Percentiles rank a stretch among this genome's conserved stretches.
Evolutionary conservation across 2,329 filamentous ascomycete species (phyloP).

Genomic region (Microdochium nivale): DNA sequence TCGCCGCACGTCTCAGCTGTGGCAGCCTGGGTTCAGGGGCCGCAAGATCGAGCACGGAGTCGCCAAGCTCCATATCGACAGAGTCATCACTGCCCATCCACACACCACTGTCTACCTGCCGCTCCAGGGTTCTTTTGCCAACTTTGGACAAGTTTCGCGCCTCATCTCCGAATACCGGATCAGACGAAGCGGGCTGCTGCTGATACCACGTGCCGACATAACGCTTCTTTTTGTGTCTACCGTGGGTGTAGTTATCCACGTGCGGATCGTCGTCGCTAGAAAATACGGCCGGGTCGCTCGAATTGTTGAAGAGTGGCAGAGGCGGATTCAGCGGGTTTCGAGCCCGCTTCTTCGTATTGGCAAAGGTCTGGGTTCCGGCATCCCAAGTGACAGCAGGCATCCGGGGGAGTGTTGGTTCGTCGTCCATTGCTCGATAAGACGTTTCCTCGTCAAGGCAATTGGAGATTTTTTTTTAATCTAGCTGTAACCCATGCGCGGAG

Average conservation of each 20-base stretch:
- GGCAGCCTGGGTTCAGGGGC: slow-evolving; percentile 26
- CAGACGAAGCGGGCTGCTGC: slow-evolving; percentile 44
- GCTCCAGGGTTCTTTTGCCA: slow-evolving; percentile 42
- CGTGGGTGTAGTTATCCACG: slow-evolving; percentile 53
- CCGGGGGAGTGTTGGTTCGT: slow-evolving; percentile 26
- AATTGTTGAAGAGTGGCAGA: slow-evolving; percentile 41
- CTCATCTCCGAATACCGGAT: slow-evolving; percentile 35
- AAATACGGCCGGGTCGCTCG: slow-evolving; percentile 63
- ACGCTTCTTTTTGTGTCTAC: slow-evolving; percentile 49
- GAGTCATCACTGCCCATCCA: slow-evolving; percentile 55
- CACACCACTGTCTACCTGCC: slow-evolving; percentile 60
- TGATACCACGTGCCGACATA: slow-evolving; percentile 62
- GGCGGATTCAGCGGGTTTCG: slow-evolving; percentile 13
- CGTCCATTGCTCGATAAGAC: slow-evolving; percentile 16
- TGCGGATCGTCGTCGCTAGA: slow-evolving; percentile 64
- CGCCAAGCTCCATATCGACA: slow-evolving; percentile 33
- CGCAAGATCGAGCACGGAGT: slow-evolving; percentile 27
- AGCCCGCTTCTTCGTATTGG: slow-evolving; percentile 29
- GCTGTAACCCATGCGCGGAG: background rate
- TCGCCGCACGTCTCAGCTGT: slow-evolving; percentile 20
- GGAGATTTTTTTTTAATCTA: too few relatives aligned
- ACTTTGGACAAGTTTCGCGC: slow-evolving; percentile 23
- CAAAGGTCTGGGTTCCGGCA: slow-evolving; percentile 17
- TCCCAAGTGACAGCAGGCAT: slow-evolving; percentile 23
- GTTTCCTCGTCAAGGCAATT: background rate